phyloP scores from a whole-genome alignment of 805 yeast genomes.

The Candida railenensis region DNA sequence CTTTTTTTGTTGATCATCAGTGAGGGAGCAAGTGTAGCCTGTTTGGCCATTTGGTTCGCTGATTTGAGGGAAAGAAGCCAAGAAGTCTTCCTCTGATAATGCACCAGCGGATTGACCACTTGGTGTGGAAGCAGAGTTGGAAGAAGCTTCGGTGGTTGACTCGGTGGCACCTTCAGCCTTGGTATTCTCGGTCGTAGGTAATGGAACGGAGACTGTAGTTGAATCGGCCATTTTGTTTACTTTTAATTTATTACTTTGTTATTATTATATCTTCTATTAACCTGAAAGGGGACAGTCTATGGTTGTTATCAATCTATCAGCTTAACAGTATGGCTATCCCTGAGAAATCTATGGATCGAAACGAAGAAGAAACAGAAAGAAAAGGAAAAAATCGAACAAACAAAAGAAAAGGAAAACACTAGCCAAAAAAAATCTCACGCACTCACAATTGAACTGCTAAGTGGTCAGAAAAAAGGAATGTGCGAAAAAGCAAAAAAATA shows the following conservation, averaged over 20 bases:
- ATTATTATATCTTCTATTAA: too few species aligned
- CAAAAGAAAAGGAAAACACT: neutral
- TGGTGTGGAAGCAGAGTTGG: neutral
- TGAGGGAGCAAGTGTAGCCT: conserved; percentile 81
- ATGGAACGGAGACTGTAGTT: neutral
- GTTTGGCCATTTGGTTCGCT: conserved; percentile 60
- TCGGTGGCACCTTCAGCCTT: neutral
- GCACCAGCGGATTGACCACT: conserved; percentile 14
- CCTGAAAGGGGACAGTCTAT: too few species aligned
- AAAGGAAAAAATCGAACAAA: neutral
- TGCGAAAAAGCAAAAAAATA: conserved; percentile 1
- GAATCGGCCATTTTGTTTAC: neutral
- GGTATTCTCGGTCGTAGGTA: neutral
- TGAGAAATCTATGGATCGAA: neutral
- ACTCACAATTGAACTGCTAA: neutral
- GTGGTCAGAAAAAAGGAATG: neutral
- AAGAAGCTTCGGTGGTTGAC: conserved; percentile 1
- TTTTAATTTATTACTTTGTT: too few species aligned
- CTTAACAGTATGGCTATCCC: too few species aligned
- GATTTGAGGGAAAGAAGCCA: conserved; percentile 68
- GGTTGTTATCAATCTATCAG: too few species aligned
- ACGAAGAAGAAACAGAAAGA: neutral
- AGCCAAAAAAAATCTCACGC: neutral
- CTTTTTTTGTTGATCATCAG: conserved; percentile 62
- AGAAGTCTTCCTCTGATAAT: conserved; percentile 32